Evolutionary conservation across 805 yeast species (phyloP).

Genomic region (Lipomyces yamadae): DNA sequence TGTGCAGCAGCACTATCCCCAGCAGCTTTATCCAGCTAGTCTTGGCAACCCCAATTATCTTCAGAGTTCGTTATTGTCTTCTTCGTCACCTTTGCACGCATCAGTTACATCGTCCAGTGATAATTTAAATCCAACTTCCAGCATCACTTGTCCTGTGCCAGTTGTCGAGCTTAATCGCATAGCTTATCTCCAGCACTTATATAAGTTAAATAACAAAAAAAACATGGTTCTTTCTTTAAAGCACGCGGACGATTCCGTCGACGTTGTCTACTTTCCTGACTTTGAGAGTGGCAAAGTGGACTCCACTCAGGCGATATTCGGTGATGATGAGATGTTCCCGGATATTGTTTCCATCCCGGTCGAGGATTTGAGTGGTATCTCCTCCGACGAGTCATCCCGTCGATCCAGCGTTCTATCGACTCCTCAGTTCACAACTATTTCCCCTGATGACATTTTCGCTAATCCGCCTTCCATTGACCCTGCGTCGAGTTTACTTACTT

Average conservation of each 20-base stretch:
- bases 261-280: conserved; percentile 20
- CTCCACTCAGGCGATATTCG: conserved; percentile 14
- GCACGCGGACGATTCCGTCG: conserved; percentile 18
- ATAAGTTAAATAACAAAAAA: conserved; percentile 2
- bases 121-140: not conserved
- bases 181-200: conserved; percentile 5
- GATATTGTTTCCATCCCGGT: conserved; percentile 28
- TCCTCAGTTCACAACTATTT: conserved; percentile 27
- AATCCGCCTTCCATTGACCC: conserved; percentile 17
- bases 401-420: conserved; percentile 27
- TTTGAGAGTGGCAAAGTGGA: conserved; percentile 14
- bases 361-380: conserved; percentile 20
- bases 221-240: conserved; percentile 27
- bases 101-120: not conserved
- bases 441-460: conserved; percentile 24
- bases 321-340: conserved; percentile 24
- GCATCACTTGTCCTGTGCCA: not conserved
- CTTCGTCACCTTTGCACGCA: not conserved
- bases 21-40: conserved; percentile 6
- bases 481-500: conserved; percentile 11
- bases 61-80: conserved; percentile 3
- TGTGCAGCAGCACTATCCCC: conserved; percentile 3
- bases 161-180: not conserved
- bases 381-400: conserved; percentile 26
- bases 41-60: not conserved